phyloP scores from a whole-genome alignment of 805 yeast species.

The Wickerhamiella spandovensis region DNA sequence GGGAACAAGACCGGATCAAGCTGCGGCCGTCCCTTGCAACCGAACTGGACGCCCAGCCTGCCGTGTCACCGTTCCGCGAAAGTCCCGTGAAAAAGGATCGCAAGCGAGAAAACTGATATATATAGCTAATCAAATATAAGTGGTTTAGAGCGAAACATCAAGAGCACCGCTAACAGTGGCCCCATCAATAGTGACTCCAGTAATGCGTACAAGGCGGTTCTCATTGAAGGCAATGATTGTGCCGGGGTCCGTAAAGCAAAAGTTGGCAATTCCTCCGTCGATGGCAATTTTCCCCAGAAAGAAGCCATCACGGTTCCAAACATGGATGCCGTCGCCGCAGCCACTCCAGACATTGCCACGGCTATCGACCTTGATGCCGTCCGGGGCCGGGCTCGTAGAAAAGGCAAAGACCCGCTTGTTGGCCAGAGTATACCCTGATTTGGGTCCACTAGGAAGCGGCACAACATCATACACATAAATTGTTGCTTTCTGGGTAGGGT shows the following conservation, averaged over 20 bases:
- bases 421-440: slow-evolving; percentile 5
- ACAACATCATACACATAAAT: slow-evolving; percentile 21
- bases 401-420: slow-evolving; percentile 21
- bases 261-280: slow-evolving; percentile 20
- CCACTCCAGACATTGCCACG: slow-evolving; percentile 21
- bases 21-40: slow-evolving; percentile 1
- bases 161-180: not conserved
- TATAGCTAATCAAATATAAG: too few relatives aligned
- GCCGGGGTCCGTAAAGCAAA: slow-evolving; percentile 19
- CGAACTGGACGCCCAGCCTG: slow-evolving; percentile 4
- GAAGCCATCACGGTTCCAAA: slow-evolving; percentile 19
- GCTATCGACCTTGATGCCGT: slow-evolving; percentile 20
- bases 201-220: slow-evolving; percentile 4
- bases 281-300: slow-evolving; percentile 18
- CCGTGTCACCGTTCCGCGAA: not conserved
- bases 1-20: slow-evolving; percentile 21
- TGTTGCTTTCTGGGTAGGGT: slow-evolving; percentile 11
- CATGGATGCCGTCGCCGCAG: slow-evolving; percentile 20
- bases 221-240: slow-evolving; percentile 17
- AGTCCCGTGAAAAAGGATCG: not conserved
- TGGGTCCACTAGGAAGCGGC: slow-evolving; percentile 5
- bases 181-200: not conserved
- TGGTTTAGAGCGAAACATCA: not conserved
- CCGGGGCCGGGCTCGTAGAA: slow-evolving; percentile 20
- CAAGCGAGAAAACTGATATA: not conserved